Base-by-base conservation (phyloP, 2,329 filamentous ascomycete species). In the Alternaria sp. region DNA sequence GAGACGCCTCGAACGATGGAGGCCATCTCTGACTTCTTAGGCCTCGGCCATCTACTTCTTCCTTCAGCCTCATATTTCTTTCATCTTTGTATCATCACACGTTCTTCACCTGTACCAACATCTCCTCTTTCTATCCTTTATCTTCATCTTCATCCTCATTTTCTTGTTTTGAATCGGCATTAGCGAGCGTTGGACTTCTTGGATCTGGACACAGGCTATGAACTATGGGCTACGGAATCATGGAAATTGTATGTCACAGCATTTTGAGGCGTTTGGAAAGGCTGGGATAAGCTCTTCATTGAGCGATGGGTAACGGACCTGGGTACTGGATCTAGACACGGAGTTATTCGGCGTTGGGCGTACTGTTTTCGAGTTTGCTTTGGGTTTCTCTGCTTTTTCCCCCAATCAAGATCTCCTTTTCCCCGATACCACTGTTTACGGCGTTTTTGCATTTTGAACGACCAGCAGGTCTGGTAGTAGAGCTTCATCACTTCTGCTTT, bases 1-100 rank as follows among this genome's bases (percentile, higher is more conserved):
- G 56, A 68, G 69, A 46, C 71, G 71, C 46, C 61, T 70, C 41
- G 70, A 78, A 51, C 70, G 71, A 63, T 77, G 75, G 74, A 69
- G 70, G 14, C 21, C 18, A 10, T 25, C 23, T n/a, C 18, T 20
- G 6, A 18, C 11, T 26, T 47, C 55, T 20, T 41, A 49, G 28
- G 18, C 26, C 30, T 20, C 20, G 11, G 21, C 14, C 33, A 18
- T 21, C 9, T 43, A 10, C n/a, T 33, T 50, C 26, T 33, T 20
- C 23, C 26, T n/a, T 53, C 30, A 25, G 1, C 43, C 15, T 53
- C n/a, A 5, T 10, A 45, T 46, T 33, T 45, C 46, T 49, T 55
- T 53, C 15, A 8, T 5, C 45, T 20, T 25, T 64, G 57, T 63
- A 60, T 30, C 50, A 62, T 15, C 57, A 61, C 54, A n/a, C 23